A percentile compares a stretch with the other conserved stretches of the same genome.
Evolutionary conservation across 2,329 filamentous ascomycete species (phyloP).

Genomic region (Emmonsia crescens): DNA sequence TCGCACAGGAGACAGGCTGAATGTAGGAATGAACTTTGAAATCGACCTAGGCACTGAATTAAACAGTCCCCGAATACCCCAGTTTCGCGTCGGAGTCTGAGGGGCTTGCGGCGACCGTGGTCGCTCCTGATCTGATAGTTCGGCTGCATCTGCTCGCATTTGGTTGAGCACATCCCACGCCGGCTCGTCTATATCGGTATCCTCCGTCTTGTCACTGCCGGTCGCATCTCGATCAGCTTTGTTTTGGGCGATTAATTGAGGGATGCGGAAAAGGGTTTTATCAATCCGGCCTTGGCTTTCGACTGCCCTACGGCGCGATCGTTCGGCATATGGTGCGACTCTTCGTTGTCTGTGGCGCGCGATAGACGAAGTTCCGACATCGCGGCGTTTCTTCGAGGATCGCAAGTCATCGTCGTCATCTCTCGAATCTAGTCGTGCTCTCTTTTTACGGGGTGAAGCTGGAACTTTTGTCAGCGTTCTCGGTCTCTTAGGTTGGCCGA

Average conservation of each 20-base stretch:
- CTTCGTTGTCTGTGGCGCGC: conserved; percentile 8
- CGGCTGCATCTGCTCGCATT: conserved; percentile 3
- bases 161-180: conserved; percentile 4
- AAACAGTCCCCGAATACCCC: conserved; percentile 22
- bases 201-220: not conserved
- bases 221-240: conserved; percentile 15
- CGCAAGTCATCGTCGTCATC: not conserved
- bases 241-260: conserved; percentile 23
- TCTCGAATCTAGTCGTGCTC: not conserved
- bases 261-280: conserved; percentile 25
- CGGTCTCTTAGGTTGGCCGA: conserved; percentile 2
- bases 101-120: conserved; percentile 15
- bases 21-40: conserved; percentile 17
- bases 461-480: conserved; percentile 8
- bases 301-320: conserved; percentile 20
- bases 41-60: conserved; percentile 23
- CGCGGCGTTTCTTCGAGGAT: conserved; percentile 1
- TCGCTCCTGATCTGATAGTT: not conserved
- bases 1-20: conserved; percentile 13
- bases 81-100: conserved; percentile 17
- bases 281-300: conserved; percentile 24
- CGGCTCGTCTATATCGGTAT: not conserved
- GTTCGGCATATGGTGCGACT: conserved; percentile 20
- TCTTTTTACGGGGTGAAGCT: conserved; percentile 1
- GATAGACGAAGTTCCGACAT: not conserved